Base-by-base conservation (phyloP, 148 eudicot genomes). In the Rhododendron molle region DNA sequence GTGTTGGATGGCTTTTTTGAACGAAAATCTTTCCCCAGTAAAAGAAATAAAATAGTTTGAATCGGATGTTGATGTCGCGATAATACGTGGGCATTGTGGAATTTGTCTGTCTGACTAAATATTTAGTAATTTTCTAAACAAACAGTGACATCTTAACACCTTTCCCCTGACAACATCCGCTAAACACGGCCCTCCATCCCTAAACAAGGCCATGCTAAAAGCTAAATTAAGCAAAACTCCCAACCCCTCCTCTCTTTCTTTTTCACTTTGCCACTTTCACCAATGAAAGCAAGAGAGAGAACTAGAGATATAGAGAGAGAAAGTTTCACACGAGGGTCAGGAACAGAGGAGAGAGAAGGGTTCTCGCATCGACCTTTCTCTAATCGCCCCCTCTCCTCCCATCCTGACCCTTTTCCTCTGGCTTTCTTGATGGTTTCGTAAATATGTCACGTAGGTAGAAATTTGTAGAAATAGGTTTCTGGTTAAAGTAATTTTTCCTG, bases 101-200 rank as follows among this genome's bases (percentile, higher is more conserved):
- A 56, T 56, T 56, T 56, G 7, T 18, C 18, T 5, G 21, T 56
- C 62, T 16, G 1, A 40, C 44, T 18, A 56, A 52, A 14, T 52
- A 56, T 56, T 52, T 0, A 52, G 56, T 50, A 40, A 6, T 40
- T 40, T 40, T 40, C 44, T 40, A 18, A 58, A 58, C 65, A 56
- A 20, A 56, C n/a, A 56, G 65, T 56, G 65, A 58, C 21, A 1
- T 21, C 65, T 18, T 18, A 56, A 18, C 21, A 2, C 15, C 40
- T 71, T 69, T 26, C 73, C 32, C 34, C 73, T 71, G 40, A 5
- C 76, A 32, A 5, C 6, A 82, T 58, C 91, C 91, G 91, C 82
- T 54, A 77, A 84, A 58, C 74, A 83, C 82, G 91, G 86, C 84
- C 89, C 62, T 86, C 89, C 91, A 86, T 81, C 60, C 78, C 78